Base-by-base conservation (phyloP, 2,329 filamentous ascomycete genomes). In the Aspergillus fumigatiaffinis region DNA sequence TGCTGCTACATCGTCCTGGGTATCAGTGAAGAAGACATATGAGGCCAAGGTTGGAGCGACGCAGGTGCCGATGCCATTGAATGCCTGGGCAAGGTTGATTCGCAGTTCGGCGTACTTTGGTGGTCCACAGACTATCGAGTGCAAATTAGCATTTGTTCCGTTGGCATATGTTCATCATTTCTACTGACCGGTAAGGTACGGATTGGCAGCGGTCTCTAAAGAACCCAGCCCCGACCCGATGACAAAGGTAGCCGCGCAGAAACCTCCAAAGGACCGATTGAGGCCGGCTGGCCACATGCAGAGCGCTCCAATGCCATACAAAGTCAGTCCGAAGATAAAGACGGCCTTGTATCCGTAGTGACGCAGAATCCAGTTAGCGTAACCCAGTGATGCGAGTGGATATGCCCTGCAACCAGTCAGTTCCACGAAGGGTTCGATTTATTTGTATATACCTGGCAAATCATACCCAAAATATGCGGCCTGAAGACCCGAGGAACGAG, bases 221-320 rank as follows among this genome's bases (percentile, higher is more conserved):
- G 88, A 88, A 1, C 86, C 86, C 0, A 92, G 79, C 4, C 88
- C 89, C 56, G 86, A 87, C 29, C 88, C 89, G 57, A 91, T 87
- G 60, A 92, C 83, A 72, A 92, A 90, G 64, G 90, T 80, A 52
- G 74, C 82, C 38, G 82, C 84, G 66, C 88, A 91, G 75, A 92
- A 92, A 8, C 89, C 90, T 26, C 81, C 84, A 67, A 92, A 92
- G 17, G 85, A 89, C 48, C 82, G 81, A 58, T 91, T 82, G 9
- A 92, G 84, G 7, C 87, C 88, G 1, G 87, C 88, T 0, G 90
- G 90, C 90, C 90, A 94, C 76, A 93, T 92, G 76, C 92, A 91
- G 61, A 93, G 84, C 38, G 89, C 90, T 1, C 88, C 88, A 4
- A 85, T 79, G 1, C 87, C 86, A 71, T 91, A 90, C 48, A 91